Conservation (phyloP, 2,329 filamentous ascomycete genomes). For the Xylariaceae sp. region DNA sequence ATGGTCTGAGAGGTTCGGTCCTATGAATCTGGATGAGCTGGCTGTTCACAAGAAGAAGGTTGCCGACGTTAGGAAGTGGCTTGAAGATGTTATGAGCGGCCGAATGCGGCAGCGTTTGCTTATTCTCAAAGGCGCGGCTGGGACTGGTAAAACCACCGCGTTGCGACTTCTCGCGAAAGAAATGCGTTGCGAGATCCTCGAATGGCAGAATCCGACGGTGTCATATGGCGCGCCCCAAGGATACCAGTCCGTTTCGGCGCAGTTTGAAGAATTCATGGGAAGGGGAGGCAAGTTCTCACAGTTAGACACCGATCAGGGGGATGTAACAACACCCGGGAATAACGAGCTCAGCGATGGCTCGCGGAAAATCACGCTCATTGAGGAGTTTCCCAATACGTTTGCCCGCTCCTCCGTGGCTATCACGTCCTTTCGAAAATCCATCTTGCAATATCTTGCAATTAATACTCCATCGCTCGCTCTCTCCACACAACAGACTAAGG, state of each 20-base stretch:
- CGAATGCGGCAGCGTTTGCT: slow-evolving; percentile 66
- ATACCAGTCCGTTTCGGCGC: slow-evolving; percentile 65
- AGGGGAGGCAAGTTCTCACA: slow-evolving; percentile 76
- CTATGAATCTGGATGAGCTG: slow-evolving; percentile 71
- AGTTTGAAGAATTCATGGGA: slow-evolving; percentile 90
- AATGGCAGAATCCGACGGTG: slow-evolving; percentile 83
- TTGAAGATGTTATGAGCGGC: slow-evolving; percentile 68
- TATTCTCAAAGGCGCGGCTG: slow-evolving; percentile 84
- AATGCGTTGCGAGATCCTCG: slow-evolving; percentile 72
- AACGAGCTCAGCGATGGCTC: slow-evolving; percentile 17
- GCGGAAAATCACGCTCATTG: slow-evolving; percentile 65
- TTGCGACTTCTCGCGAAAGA: slow-evolving; percentile 71
- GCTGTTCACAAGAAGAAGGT: slow-evolving; percentile 96
- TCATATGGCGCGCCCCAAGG: slow-evolving; percentile 55
- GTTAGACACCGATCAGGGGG: slow-evolving; percentile 47
- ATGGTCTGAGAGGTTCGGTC: slow-evolving; percentile 84
- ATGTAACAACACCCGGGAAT: slow-evolving; percentile 11
- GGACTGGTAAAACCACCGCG: slow-evolving; percentile 89
- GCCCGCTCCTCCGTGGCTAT: slow-evolving; percentile 60
- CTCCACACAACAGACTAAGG: slow-evolving; percentile 42
- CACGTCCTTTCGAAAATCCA: slow-evolving; percentile 66
- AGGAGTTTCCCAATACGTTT: slow-evolving; percentile 78
- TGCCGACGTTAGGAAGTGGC: slow-evolving; percentile 76
- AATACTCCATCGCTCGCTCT: slow-evolving; percentile 55
- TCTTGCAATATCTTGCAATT: slow-evolving; percentile 70